Evolutionary conservation across 805 yeast species (phyloP).

Genomic region (Maudiozyma barnettii): DNA sequence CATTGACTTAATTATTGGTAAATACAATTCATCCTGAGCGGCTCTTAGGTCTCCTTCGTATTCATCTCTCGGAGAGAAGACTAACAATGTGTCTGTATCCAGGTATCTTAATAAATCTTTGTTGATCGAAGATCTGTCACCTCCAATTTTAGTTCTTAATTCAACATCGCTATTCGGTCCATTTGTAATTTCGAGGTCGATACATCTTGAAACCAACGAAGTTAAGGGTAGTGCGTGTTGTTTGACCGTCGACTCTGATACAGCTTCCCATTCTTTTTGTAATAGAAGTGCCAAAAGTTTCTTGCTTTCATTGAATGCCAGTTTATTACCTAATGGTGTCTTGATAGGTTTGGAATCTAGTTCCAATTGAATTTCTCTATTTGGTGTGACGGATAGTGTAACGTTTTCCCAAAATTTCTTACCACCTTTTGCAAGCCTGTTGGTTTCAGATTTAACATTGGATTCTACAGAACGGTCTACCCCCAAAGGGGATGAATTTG

Average conservation of each 20-base stretch:
- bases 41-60: constrained; percentile 73
- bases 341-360: constrained; percentile 68
- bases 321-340: constrained; percentile 72
- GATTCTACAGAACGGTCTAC: constrained; percentile 37
- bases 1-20: constrained; percentile 62
- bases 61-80: constrained; percentile 71
- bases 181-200: constrained; percentile 52
- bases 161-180: constrained; percentile 31
- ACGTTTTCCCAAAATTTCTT: constrained; percentile 79
- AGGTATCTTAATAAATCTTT: constrained; percentile 64
- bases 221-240: constrained; percentile 73
- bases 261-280: constrained; percentile 78
- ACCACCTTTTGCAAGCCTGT: constrained; percentile 57
- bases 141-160: constrained; percentile 52
- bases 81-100: constrained; percentile 89
- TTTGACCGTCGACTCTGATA: constrained; percentile 59
- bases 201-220: constrained; percentile 74
- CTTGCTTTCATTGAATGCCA: constrained; percentile 54
- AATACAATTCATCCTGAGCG: constrained; percentile 69
- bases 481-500: constrained; percentile 15
- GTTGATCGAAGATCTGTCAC: constrained; percentile 43
- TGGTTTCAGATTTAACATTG: constrained; percentile 51
- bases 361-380: constrained; percentile 40
- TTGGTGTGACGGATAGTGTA: constrained; percentile 25
- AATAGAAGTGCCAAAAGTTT: constrained; percentile 61